Percentiles rank a stretch among this genome's conserved stretches.
phyloP scores from a whole-genome alignment of 306 rosid genomes.

The Cucurbita pepo region DNA sequence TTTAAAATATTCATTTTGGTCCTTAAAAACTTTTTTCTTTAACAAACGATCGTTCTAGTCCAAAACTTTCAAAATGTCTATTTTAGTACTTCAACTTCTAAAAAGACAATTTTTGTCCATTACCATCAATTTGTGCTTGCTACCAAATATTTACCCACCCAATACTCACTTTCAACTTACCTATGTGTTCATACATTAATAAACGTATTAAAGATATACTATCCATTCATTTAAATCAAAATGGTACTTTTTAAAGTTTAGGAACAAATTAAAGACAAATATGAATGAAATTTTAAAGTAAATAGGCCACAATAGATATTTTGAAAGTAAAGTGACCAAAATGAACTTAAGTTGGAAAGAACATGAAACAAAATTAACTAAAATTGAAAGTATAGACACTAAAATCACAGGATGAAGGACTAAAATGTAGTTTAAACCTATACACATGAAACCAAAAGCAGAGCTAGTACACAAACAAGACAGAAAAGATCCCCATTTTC shows the following conservation, averaged over 20 bases:
- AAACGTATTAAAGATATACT: not conserved
- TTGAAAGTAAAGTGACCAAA: too few relatives aligned
- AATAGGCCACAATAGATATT: too few relatives aligned
- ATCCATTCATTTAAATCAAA: not conserved
- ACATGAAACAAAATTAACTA: not conserved
- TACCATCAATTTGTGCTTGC: not conserved
- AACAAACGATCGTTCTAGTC: not conserved
- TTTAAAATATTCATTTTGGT: not conserved
- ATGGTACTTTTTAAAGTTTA: not conserved
- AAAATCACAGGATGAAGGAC: not conserved
- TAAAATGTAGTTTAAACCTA: not conserved
- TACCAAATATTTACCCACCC: not conserved
- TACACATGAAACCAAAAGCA: not conserved
- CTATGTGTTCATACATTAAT: not conserved
- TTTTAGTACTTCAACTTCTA: not conserved
- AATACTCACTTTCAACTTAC: not conserved
- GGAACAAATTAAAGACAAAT: not conserved
- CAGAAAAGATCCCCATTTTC: not conserved
- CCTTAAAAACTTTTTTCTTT: not conserved
- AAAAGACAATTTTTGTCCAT: not conserved
- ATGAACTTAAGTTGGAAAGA: too few relatives aligned
- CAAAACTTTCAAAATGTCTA: not conserved
- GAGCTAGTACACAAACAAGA: not conserved
- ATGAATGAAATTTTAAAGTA: too few relatives aligned
- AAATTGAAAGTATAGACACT: too few relatives aligned